Evolutionary conservation across 768 basidiomycete genomes (phyloP).

Genomic region (Chlorophyllum brunneum): DNA sequence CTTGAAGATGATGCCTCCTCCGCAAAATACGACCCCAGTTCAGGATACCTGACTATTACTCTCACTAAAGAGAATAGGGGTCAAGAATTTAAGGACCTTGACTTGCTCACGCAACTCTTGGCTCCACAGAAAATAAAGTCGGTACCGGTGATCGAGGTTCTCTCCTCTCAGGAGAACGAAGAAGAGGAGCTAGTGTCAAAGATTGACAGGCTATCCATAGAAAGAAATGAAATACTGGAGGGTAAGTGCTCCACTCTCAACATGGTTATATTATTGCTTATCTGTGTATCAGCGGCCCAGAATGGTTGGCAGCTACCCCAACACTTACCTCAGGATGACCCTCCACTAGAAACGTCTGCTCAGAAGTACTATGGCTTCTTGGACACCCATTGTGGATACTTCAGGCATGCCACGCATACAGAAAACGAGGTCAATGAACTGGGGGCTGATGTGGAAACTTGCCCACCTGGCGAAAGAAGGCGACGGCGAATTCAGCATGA

Average conservation of each 20-base stretch:
- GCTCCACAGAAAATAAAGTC: conserved; percentile 51
- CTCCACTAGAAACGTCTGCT: conserved; percentile 34
- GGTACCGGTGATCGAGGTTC: conserved; percentile 54
- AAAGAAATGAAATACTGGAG: conserved; percentile 9
- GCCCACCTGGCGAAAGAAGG: conserved; percentile 47
- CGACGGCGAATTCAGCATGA: conserved; percentile 55
- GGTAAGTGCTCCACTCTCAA: not conserved
- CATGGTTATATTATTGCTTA: not conserved
- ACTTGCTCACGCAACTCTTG: conserved; percentile 72
- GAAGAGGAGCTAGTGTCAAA: conserved; percentile 40
- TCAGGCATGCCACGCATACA: conserved; percentile 63
- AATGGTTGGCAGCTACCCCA: conserved; percentile 82
- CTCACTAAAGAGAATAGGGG: conserved; percentile 66
- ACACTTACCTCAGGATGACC: conserved; percentile 39
- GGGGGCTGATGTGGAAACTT: conserved; percentile 61
- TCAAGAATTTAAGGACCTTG: conserved; percentile 71
- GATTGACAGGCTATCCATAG: conserved; percentile 42
- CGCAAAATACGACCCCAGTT: conserved; percentile 70
- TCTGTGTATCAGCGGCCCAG: conserved; percentile 49
- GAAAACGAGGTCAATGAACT: conserved; percentile 85
- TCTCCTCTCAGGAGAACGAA: conserved; percentile 31
- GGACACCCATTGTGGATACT: conserved; percentile 70
- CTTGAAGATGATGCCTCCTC: conserved; percentile 67
- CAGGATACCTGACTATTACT: conserved; percentile 75
- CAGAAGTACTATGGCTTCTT: conserved; percentile 73